These are phyloP conservation scores for Penicillium italicum DNA, from an alignment of 2,329 filamentous ascomycete species.

Conservation along the genomic window DNA sequence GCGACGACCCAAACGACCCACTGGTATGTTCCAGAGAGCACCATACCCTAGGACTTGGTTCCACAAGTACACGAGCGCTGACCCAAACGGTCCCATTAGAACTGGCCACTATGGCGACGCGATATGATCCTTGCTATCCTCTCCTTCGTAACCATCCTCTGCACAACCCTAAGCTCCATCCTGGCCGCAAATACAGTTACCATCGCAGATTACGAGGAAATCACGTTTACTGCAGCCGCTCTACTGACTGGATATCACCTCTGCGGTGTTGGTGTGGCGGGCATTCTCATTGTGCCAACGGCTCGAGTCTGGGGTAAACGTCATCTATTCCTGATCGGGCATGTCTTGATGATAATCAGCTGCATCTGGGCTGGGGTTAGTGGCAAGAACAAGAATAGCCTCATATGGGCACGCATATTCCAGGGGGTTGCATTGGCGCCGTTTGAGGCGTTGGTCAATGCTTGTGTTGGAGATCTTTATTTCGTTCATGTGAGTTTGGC, in stretches of 20 bases:
- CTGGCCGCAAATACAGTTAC: slow-evolving; percentile 85
- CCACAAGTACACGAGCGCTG: background rate
- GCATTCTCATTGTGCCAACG: slow-evolving; percentile 80
- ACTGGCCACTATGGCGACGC: slow-evolving; percentile 83
- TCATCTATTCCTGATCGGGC: slow-evolving; percentile 78
- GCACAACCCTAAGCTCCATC: slow-evolving; percentile 77
- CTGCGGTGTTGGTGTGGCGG: slow-evolving; percentile 74
- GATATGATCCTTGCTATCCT: slow-evolving; percentile 76
- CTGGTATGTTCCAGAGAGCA: slow-evolving; percentile 52
- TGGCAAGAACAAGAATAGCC: slow-evolving; percentile 63
- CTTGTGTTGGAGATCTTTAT: slow-evolving; percentile 83
- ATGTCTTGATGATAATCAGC: slow-evolving; percentile 67
- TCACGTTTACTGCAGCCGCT: slow-evolving; percentile 70
- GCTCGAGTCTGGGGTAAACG: slow-evolving; percentile 90
- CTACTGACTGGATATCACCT: slow-evolving; percentile 84
- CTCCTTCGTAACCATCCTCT: slow-evolving; percentile 76
- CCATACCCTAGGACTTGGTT: slow-evolving; percentile 19
- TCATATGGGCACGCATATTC: slow-evolving; percentile 74
- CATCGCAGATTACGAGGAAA: slow-evolving; percentile 62
- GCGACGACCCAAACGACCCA: slow-evolving; percentile 85
- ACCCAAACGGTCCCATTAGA: slow-evolving; percentile 43
- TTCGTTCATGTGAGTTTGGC: slow-evolving; percentile 68
- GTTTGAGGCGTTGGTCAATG: slow-evolving; percentile 86
- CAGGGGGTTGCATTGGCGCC: slow-evolving; percentile 85
- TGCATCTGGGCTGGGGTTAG: slow-evolving; percentile 75